Percentiles rank a stretch among this genome's conserved stretches.
These are phyloP conservation scores for Xylariaceae sp. DNA, from an alignment of 2,329 filamentous ascomycete genomes.

Conservation along the genomic window DNA sequence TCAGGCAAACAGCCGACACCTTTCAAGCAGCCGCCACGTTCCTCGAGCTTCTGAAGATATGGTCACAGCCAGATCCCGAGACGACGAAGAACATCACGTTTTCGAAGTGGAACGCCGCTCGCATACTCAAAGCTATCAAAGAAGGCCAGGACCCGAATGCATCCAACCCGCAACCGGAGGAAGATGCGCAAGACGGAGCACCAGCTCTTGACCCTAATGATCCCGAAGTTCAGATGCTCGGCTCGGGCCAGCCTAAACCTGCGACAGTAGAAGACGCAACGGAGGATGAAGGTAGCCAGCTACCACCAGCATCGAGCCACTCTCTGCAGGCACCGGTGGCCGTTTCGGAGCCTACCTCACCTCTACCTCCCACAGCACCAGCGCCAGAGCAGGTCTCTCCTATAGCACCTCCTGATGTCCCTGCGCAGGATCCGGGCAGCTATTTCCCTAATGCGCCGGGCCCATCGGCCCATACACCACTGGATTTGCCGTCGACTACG, in stretches of 20 bases:
- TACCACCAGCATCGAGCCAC: slow-evolving; percentile 16
- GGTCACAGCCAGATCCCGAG: slow-evolving; percentile 72
- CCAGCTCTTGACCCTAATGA: slow-evolving; percentile 58
- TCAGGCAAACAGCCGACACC: slow-evolving; percentile 84
- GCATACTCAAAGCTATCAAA: slow-evolving; percentile 87
- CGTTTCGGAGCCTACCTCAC: slow-evolving; percentile 33
- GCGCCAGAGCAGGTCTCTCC: slow-evolving; percentile 29
- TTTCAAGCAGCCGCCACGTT: slow-evolving; percentile 92
- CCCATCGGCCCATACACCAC: slow-evolving; percentile 13
- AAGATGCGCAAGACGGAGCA: slow-evolving; percentile 45
- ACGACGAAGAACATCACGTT: slow-evolving; percentile 86
- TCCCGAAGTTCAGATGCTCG: slow-evolving; percentile 57
- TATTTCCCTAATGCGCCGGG: slow-evolving; percentile 24
- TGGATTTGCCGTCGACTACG: slow-evolving; percentile 26
- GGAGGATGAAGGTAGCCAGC: slow-evolving; percentile 35
- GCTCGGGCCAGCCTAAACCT: slow-evolving; percentile 31
- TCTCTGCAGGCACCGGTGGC: slow-evolving; percentile 27
- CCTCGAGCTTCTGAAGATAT: slow-evolving; percentile 81
- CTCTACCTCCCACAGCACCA: slow-evolving; percentile 23
- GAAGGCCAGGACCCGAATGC: slow-evolving; percentile 89
- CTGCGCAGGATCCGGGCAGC: slow-evolving; percentile 20
- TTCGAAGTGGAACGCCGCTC: slow-evolving; percentile 89
- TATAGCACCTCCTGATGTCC: slow-evolving; percentile 25
- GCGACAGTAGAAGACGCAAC: slow-evolving; percentile 51
- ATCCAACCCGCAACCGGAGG: slow-evolving; percentile 68